phyloP scores from a whole-genome alignment of 305 asterid genomes.

The Plantago coronopus region DNA sequence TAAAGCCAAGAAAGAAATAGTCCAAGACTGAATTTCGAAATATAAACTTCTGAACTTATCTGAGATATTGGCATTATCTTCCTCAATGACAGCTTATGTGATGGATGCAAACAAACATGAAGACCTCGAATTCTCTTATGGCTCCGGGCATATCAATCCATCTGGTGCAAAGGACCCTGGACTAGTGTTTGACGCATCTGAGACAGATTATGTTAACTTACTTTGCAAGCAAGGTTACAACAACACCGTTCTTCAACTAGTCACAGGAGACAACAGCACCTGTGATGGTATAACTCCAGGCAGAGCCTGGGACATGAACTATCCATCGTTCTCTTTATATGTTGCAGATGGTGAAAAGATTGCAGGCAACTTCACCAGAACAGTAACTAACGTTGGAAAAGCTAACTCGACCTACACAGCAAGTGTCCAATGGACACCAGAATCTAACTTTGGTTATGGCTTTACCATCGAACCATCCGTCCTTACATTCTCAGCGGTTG shows the following conservation, averaged over 20 bases:
- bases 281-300: conserved; percentile 31
- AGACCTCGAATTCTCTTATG: conserved; percentile 49
- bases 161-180: conserved; percentile 48
- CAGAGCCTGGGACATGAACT: conserved; percentile 53
- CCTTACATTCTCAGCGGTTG: conserved; percentile 34
- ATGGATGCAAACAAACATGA: conserved; percentile 37
- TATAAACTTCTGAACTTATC: too few relatives aligned
- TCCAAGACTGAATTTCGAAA: too few relatives aligned
- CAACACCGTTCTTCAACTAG: conserved; percentile 29
- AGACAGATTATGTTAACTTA: conserved; percentile 42
- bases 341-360: conserved; percentile 36
- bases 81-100: conserved; percentile 30
- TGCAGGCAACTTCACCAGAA: conserved; percentile 36
- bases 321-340: conserved; percentile 51
- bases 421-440: not conserved
- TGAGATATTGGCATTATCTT: not conserved
- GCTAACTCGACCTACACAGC: conserved; percentile 44
- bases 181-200: conserved; percentile 45
- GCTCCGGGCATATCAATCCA: conserved; percentile 55
- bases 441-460: not conserved
- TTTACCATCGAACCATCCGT: conserved; percentile 34
- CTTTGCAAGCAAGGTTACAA: conserved; percentile 57
- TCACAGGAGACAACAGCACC: conserved; percentile 48
- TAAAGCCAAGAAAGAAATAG: too few relatives aligned
- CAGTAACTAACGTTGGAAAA: conserved; percentile 47